Percentiles rank a stretch among this genome's conserved stretches.
phyloP scores from a whole-genome alignment of 2,329 filamentous ascomycete genomes.

The Chalara sp. region DNA sequence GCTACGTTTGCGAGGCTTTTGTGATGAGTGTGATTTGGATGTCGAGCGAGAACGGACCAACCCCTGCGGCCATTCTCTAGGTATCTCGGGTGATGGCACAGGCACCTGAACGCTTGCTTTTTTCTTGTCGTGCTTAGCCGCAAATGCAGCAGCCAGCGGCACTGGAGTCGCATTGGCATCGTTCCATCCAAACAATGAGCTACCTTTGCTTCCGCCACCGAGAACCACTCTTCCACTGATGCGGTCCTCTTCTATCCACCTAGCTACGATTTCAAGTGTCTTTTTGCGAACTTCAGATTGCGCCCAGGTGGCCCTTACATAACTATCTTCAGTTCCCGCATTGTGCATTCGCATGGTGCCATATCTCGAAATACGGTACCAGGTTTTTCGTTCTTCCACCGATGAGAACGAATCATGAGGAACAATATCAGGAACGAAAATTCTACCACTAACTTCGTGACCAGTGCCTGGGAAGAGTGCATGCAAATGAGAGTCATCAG shows the following conservation, averaged over 20 bases:
- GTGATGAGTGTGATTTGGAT: constrained; percentile 14
- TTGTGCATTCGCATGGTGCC: constrained; percentile 53
- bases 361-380: constrained; percentile 57
- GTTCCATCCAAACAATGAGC: constrained; percentile 53
- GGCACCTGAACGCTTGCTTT: constrained; percentile 4
- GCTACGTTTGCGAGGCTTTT: constrained; percentile 15
- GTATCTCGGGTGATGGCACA: constrained; percentile 13
- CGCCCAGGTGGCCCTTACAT: constrained; percentile 51
- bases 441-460: constrained; percentile 15
- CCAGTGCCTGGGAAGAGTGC: constrained; percentile 20
- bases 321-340: constrained; percentile 50
- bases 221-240: constrained; percentile 44
- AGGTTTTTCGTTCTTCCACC: constrained; percentile 53
- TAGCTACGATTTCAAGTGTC: constrained; percentile 50
- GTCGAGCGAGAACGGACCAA: constrained; percentile 12
- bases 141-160: constrained; percentile 32
- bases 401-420: constrained; percentile 43
- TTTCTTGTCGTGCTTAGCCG: constrained; percentile 11
- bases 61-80: constrained; percentile 22
- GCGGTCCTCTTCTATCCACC: constrained; percentile 62
- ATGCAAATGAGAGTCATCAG: constrained; percentile 19
- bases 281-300: constrained; percentile 46
- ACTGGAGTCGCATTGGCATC: constrained; percentile 45
- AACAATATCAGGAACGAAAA: constrained; percentile 21
- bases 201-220: constrained; percentile 38